A percentile compares a stretch with the other conserved stretches of the same genome.
phyloP scores from a whole-genome alignment of 1,284 basidiomycete genomes.

The Pseudozyma thailandica region DNA sequence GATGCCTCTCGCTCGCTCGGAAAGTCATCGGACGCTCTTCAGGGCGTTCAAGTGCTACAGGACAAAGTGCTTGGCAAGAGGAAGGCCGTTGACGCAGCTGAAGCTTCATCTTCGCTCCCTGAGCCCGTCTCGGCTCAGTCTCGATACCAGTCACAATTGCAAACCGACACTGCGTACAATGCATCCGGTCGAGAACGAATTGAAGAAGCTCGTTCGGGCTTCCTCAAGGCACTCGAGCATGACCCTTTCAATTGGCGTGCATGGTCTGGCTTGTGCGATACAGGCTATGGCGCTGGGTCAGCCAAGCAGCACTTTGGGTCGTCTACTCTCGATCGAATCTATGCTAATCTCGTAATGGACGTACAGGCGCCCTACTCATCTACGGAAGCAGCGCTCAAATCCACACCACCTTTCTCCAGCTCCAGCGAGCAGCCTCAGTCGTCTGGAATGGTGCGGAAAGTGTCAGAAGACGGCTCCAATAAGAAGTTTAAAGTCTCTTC shows the following conservation, averaged over 20 bases:
- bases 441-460: constrained; percentile 32
- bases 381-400: constrained; percentile 17
- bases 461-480: constrained; percentile 43
- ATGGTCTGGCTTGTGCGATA: constrained; percentile 59
- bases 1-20: constrained; percentile 55
- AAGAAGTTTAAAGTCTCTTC: constrained; percentile 46
- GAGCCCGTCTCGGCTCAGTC: constrained; percentile 14
- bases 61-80: constrained; percentile 40
- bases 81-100: constrained; percentile 18
- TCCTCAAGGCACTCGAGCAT: constrained; percentile 36
- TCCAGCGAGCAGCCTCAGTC: constrained; percentile 8
- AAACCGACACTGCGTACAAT: constrained; percentile 50
- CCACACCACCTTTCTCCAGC: constrained; percentile 12
- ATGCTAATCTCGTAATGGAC: constrained; percentile 11
- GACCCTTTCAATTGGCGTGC: constrained; percentile 63
- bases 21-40: constrained; percentile 51
- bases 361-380: constrained; percentile 23
- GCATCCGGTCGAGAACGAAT: constrained; percentile 42
- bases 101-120: background rate
- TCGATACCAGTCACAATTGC: constrained; percentile 45
- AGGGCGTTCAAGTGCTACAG: constrained; percentile 30
- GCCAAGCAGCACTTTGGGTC: constrained; percentile 14
- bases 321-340: constrained; percentile 26
- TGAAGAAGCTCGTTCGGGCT: constrained; percentile 43
- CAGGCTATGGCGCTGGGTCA: constrained; percentile 27